These are phyloP conservation scores for Ramularia endophylla DNA, from an alignment of 2,329 filamentous ascomycete species.

Conservation along the genomic window DNA sequence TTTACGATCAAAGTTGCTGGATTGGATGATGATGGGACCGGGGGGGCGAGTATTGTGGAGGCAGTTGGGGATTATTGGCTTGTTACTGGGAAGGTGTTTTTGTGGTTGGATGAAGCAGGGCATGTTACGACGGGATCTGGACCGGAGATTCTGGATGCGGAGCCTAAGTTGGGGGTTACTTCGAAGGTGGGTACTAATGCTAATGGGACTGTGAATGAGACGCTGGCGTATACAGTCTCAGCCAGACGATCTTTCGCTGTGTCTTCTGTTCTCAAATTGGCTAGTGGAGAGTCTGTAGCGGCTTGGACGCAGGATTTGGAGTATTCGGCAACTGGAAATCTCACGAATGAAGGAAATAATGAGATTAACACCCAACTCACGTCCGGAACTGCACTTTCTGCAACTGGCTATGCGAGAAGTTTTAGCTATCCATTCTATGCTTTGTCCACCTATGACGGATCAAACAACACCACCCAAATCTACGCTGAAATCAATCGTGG, in stretches of 20 bases:
- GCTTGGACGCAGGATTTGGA: slow-evolving; percentile 56
- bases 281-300: slow-evolving; percentile 37
- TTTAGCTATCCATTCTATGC: slow-evolving; percentile 59
- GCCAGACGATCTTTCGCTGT: slow-evolving; percentile 53
- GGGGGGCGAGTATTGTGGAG: slow-evolving; percentile 45
- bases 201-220: slow-evolving; percentile 51
- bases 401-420: slow-evolving; percentile 33
- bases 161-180: slow-evolving; percentile 47
- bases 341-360: slow-evolving; percentile 49
- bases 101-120: slow-evolving; percentile 58
- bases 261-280: slow-evolving; percentile 47
- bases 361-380: slow-evolving; percentile 51
- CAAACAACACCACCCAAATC: slow-evolving; percentile 40
- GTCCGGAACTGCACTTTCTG: slow-evolving; percentile 41
- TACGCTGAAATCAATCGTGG: slow-evolving; percentile 45
- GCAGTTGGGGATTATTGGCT: slow-evolving; percentile 65
- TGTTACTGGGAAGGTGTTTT: slow-evolving; percentile 71
- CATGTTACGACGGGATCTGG: slow-evolving; percentile 48
- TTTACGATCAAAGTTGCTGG: slow-evolving; percentile 65
- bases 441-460: slow-evolving; percentile 45
- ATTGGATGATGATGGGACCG: slow-evolving; percentile 51
- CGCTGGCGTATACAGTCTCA: slow-evolving; percentile 48
- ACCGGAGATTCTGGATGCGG: slow-evolving; percentile 32
- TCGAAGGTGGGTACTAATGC: slow-evolving; percentile 30
- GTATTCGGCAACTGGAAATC: slow-evolving; percentile 51